Conservation (phyloP, 345 rosid genomes). For the Salix dunnii region DNA sequence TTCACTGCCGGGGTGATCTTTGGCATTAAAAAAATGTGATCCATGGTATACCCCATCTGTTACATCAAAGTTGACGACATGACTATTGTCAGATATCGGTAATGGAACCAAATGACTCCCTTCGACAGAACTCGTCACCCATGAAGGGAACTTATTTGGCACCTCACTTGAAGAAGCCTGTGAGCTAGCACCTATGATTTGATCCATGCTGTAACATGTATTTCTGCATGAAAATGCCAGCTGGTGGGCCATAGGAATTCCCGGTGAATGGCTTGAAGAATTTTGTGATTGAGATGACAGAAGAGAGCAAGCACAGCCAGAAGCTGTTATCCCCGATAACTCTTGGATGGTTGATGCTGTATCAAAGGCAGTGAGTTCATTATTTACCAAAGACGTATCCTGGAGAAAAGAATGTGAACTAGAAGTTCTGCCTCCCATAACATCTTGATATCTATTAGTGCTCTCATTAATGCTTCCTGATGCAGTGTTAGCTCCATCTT, state of each 20-base stretch:
- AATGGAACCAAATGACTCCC: conserved; percentile 26
- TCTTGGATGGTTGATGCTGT: conserved; percentile 34
- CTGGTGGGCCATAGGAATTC: conserved; percentile 25
- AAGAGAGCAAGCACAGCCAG: conserved; percentile 66
- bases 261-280: conserved; percentile 30
- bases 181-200: conserved; percentile 19
- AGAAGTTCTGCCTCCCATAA: conserved; percentile 30
- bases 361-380: conserved; percentile 30
- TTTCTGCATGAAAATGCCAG: conserved; percentile 14
- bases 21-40: conserved; percentile 9
- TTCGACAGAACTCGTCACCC: conserved; percentile 33
- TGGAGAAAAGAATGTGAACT: conserved; percentile 34
- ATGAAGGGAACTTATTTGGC: conserved; percentile 32
- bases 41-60: conserved; percentile 31
- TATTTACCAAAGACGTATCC: conserved; percentile 34
- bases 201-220: conserved; percentile 12
- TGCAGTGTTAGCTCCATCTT: conserved; percentile 21
- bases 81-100: conserved; percentile 27
- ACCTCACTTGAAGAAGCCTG: conserved; percentile 24
- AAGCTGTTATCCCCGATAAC: conserved; percentile 32
- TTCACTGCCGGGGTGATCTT: conserved; percentile 28
- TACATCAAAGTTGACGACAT: conserved; percentile 29
- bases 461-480: conserved; percentile 24
- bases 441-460: conserved; percentile 19
- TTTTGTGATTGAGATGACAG: conserved; percentile 53